Evolutionary conservation across 495 filamentous ascomycete genomes (phyloP).

Genomic region (Hyaloscypha variabilis): DNA sequence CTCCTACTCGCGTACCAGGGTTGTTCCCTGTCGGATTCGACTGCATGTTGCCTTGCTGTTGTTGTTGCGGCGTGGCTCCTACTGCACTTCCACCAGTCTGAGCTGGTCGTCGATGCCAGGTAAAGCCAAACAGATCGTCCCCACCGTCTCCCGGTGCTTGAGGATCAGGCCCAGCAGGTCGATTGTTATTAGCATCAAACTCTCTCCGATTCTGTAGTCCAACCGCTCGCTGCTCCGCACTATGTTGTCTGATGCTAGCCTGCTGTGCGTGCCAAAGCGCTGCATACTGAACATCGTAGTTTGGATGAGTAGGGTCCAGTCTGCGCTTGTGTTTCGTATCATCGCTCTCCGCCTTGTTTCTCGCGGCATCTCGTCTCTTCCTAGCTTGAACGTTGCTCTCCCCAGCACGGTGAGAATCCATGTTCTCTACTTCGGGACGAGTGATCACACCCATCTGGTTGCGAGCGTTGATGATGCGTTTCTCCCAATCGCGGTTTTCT

Average conservation of each 20-base stretch:
- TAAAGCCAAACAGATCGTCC: not conserved
- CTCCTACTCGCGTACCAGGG: too few relatives aligned
- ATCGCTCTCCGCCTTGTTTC: not conserved
- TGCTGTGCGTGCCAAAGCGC: not conserved
- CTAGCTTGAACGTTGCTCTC: not conserved
- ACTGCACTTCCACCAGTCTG: not conserved
- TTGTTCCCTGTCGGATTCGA: too few relatives aligned
- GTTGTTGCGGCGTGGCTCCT: not conserved
- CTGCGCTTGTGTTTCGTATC: not conserved
- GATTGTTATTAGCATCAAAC: not conserved
- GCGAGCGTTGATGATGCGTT: not conserved
- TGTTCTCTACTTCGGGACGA: not conserved
- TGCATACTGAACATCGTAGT: not conserved
- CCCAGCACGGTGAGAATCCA: not conserved
- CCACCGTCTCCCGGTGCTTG: not conserved
- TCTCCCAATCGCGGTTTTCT: not conserved
- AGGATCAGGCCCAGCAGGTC: not conserved
- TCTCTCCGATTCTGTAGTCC: not conserved
- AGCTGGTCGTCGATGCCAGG: not conserved
- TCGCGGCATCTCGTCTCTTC: too few relatives aligned
- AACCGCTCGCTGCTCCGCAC: not conserved
- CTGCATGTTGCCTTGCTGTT: not conserved
- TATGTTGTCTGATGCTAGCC: not conserved
- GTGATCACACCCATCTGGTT: not conserved
- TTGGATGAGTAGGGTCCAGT: not conserved